Evolutionary conservation across 257 asterid species (phyloP), one percentile per base, ranked within the genome.

Genomic region (Avicennia marina): DNA sequence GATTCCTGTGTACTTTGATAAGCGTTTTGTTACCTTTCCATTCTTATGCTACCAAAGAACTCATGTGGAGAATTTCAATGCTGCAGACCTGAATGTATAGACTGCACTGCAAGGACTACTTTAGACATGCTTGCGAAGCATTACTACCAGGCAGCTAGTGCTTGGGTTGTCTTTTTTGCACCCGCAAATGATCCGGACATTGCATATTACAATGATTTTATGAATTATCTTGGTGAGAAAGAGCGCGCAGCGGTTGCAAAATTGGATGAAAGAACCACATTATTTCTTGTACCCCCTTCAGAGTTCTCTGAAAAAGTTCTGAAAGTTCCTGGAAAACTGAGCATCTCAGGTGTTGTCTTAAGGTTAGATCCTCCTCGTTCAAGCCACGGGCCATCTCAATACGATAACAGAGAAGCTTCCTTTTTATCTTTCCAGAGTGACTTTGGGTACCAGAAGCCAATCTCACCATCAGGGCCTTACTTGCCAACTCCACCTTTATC

Each of bases 241-340:
- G 86, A 90, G 69, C 82, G 96, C 11, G 98, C 94, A 40, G 98
- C 96, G 16, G 96, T 90, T 10, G 94, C 90, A 32, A 87, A 83
- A 78, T 65, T 90, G 72, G 98, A 90, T 32, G 95, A 87, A 34
- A 51, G 63, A 61, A 83, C 69, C 56, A 85, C 98, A 52, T 74
- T 90, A 68, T 90, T 90, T 72, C 98, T 90, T 10, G 94, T 90
- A 12, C 95, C 98, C 64, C 98, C 98, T 56, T 90, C 98, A 18
- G 96, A 90, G 18, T 87, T 90, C 79, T 87, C 95, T 3, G 94
- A 90, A 38, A 81, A 83, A 70, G 88, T 90, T 19, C 80, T 90
- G 4, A 90, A 90, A 78, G 98, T 90, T 29, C 96, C 95, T 0
- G 96, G 96, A 25, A 72, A 82, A 60, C 69, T 85, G 44, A 87